Base-by-base conservation (phyloP, 441 rosid species). In the Syzygium syzygioides region DNA sequence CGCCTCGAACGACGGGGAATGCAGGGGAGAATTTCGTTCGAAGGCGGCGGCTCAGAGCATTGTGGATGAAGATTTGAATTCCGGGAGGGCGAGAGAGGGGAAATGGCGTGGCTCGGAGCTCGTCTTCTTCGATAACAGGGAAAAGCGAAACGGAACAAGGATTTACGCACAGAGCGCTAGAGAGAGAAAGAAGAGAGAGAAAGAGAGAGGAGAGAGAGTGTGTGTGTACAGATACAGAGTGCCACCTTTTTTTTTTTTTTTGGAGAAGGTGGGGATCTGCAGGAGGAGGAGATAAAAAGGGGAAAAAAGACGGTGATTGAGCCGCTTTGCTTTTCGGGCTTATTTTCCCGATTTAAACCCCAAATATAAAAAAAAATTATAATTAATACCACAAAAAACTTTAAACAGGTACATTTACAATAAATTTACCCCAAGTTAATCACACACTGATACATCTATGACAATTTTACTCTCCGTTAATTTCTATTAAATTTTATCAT, bases 221-320 rank as follows among this genome's bases (percentile, higher is more conserved):
- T 13, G 62, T 13, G 1, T 0, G n/a, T 11, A 26, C 19, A n/a
- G 53, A 4, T 28, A n/a, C 56, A 34, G 55, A 68, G 28, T 68
- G 3, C 86, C 64, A 50, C 57, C 3, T 62, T 28, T 8, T 60
- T 48, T 37, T n/a, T 64, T 48, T 86, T 86, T 88, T 87, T 88
- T 90, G 56, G 87, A 87, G 88, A 76, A 66, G 90, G 91, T 37
- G 11, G 88, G 90, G 92, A 91, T 92, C 95, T 90, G 87, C 92
- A 91, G 93, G 93, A 89, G 90, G 62, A 20, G 85, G 90, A 84
- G 14, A 54, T 54, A 54, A 87, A 68, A 68, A 76, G 25, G 88
- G 50, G 4, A 53, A 54, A 54, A 26, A 57, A 34, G 91, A 71
- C n/a, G n/a, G 52, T 11, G 52, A 71, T 71, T n/a, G 9, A 28